phyloP scores from a whole-genome alignment of 2,329 filamentous ascomycete genomes.

The Aspergillaceae sp. region DNA sequence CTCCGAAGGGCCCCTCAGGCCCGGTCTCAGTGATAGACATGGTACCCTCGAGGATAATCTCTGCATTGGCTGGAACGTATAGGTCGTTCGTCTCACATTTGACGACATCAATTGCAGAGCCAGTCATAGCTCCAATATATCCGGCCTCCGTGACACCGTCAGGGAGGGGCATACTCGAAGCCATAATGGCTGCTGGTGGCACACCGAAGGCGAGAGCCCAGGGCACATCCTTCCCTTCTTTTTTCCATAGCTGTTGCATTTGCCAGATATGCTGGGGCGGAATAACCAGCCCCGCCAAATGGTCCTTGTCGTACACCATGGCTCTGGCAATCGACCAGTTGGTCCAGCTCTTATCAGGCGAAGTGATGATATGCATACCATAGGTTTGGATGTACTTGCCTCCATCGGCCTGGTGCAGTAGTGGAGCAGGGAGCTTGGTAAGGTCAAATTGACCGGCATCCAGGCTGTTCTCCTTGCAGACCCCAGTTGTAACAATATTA shows the following conservation, averaged over 20 bases:
- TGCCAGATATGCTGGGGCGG: slow-evolving; percentile 41
- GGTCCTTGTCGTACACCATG: slow-evolving; percentile 41
- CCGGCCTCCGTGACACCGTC: slow-evolving; percentile 42
- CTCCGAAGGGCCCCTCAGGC: slow-evolving; percentile 44
- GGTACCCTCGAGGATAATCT: slow-evolving; percentile 46
- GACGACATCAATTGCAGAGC: slow-evolving; percentile 39
- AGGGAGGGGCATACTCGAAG: slow-evolving; percentile 42
- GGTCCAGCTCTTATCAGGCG: slow-evolving; percentile 41
- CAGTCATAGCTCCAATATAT: slow-evolving; percentile 43
- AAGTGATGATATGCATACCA: slow-evolving; percentile 42
- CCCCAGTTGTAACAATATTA: slow-evolving; percentile 27
- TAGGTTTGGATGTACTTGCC: slow-evolving; percentile 46
- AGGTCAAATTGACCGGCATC: slow-evolving; percentile 37
- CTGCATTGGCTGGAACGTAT: slow-evolving; percentile 41
- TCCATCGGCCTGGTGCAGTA: slow-evolving; percentile 39
- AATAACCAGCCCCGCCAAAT: slow-evolving; percentile 36
- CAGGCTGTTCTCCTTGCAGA: slow-evolving; percentile 38
- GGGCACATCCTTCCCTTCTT: slow-evolving; percentile 38
- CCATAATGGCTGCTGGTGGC: slow-evolving; percentile 44
- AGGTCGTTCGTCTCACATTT: slow-evolving; percentile 47
- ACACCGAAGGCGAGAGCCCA: slow-evolving; percentile 44
- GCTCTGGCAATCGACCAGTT: slow-evolving; percentile 33
- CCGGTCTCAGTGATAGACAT: slow-evolving; percentile 38
- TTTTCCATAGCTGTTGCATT: slow-evolving; percentile 42
- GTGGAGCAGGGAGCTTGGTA: slow-evolving; percentile 33